Evolutionary conservation across 1,139 yeast genomes (phyloP), one percentile per base, ranked within the genome.

Genomic region (Hanseniaspora uvarum): DNA sequence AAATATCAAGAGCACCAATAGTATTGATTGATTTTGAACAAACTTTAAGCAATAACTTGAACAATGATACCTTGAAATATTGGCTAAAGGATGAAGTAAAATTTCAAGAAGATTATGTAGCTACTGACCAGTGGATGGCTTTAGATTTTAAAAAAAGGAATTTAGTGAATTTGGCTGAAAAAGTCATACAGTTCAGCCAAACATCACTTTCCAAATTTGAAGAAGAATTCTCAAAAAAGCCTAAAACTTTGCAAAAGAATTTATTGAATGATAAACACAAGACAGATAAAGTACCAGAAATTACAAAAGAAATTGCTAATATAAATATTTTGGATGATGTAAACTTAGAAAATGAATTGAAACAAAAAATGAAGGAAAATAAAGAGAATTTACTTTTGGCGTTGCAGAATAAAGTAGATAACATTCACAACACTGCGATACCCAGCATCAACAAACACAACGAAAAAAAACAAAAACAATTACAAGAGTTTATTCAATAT

Each of bases 1-100:
- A 50, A 23, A 21, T 37, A 18, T 63, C 61, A 28, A 64, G 61
- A 2, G 74, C 81, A 1, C 96, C 96, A 0, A 62, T 79, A 23
- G 75, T 79, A 0, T 83, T 73, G 63, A 77, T 87, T 7, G 71
- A 74, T 26, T 38, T 63, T n/a, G 65, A 60, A 33, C 23, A 38
- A 4, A 30, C 40, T 5, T 14, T 51, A 10, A 37, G 38, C 10
- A 18, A 43, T 6, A 45, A 45, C 16, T 6, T 10, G 5, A 18
- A 30, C 3, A 37, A 43, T 50, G 39, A 37, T 12, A 16, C 28
- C 2, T 21, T 50, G 6, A 50, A 50, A 31, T 31, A n/a, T 19
- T 50, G 53, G 53, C 40, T 50, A 2, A 50, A 50, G 21, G 53
- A 50, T 0, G 73, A 74, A 34, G 70, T 73, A 28, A 86, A 86